These are phyloP conservation scores for Boletus huronensis DNA, from an alignment of 768 basidiomycete genomes.

Conservation along the genomic window DNA sequence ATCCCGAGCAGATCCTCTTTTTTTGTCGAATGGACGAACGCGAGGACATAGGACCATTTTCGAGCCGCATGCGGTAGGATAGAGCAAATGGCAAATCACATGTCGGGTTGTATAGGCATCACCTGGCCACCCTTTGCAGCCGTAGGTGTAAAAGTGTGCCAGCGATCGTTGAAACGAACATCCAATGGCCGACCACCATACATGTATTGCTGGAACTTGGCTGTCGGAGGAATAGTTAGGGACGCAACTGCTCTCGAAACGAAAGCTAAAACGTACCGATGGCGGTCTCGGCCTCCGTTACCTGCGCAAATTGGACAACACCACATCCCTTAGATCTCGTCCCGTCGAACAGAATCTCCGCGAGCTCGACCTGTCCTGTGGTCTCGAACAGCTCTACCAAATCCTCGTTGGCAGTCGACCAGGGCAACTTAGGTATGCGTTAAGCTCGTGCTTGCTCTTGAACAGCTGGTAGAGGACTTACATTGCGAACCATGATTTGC, in stretches of 20 bases:
- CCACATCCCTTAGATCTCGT: conserved; percentile 92
- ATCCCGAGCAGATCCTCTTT: not conserved
- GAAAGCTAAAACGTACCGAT: conserved; percentile 53
- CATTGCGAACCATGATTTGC: conserved; percentile 98
- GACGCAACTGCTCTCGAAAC: not conserved
- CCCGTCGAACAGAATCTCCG: conserved; percentile 92
- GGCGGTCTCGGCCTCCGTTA: conserved; percentile 88
- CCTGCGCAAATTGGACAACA: conserved; percentile 90
- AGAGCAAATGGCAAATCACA: conserved; percentile 9
- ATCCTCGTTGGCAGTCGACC: conserved; percentile 99
- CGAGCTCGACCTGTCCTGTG: conserved; percentile 90
- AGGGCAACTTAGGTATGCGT: conserved; percentile 66
- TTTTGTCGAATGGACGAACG: not conserved
- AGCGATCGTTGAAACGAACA: conserved; percentile 92
- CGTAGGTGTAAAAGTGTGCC: conserved; percentile 88
- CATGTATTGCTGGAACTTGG: conserved; percentile 95
- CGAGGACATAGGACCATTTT: not conserved
- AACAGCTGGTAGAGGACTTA: conserved; percentile 43
- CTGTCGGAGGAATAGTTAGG: conserved; percentile 31
- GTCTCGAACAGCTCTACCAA: conserved; percentile 98
- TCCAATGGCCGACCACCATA: conserved; percentile 89
- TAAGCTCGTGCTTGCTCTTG: not conserved
- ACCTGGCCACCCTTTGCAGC: conserved; percentile 86
- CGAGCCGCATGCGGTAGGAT: not conserved
- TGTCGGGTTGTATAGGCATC: conserved; percentile 61